These are phyloP conservation scores for Tetrastigma voinierianum DNA, from an alignment of 164 flowering plant genomes.

Conservation along the genomic window DNA sequence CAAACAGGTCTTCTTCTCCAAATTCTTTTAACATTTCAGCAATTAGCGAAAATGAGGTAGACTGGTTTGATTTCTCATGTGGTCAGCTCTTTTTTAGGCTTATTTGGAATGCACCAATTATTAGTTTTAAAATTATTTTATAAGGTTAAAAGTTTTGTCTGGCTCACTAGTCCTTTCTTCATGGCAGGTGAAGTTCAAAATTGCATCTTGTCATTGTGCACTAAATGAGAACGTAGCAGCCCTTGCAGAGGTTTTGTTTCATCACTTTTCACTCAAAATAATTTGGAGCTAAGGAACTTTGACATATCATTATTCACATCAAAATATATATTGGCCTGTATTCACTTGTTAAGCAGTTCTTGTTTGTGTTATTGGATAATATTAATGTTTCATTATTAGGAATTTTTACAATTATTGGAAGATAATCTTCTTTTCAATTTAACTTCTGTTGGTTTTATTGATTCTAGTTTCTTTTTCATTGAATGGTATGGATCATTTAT, in stretches of 20 bases:
- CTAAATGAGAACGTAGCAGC: conserved; percentile 75
- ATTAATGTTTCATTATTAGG: neutral
- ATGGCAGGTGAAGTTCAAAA: conserved; percentile 83
- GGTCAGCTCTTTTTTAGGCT: too few relatives aligned
- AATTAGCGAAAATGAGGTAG: conserved; percentile 92
- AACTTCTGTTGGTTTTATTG: neutral
- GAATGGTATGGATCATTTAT: conserved; percentile 1
- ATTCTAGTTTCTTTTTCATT: neutral
- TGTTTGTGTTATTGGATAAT: neutral
- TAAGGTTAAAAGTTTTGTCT: neutral
- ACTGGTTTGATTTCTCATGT: neutral
- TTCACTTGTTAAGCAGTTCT: neutral
- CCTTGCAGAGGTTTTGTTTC: conserved; percentile 66
- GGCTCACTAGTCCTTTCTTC: neutral
- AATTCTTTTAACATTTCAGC: conserved; percentile 57
- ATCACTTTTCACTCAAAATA: neutral
- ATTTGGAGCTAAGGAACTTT: neutral
- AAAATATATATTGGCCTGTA: too few relatives aligned
- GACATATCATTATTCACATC: too few relatives aligned
- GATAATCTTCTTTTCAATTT: neutral
- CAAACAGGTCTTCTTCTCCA: conserved; percentile 87
- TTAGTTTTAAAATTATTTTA: neutral
- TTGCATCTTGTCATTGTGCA: conserved; percentile 72
- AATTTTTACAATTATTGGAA: neutral
- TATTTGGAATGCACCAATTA: neutral